Percentiles rank a stretch among this genome's conserved stretches.
These are phyloP conservation scores for Cenchrus americanus DNA, from an alignment of 176 grass and related monocot genomes.

Conservation along the genomic window DNA sequence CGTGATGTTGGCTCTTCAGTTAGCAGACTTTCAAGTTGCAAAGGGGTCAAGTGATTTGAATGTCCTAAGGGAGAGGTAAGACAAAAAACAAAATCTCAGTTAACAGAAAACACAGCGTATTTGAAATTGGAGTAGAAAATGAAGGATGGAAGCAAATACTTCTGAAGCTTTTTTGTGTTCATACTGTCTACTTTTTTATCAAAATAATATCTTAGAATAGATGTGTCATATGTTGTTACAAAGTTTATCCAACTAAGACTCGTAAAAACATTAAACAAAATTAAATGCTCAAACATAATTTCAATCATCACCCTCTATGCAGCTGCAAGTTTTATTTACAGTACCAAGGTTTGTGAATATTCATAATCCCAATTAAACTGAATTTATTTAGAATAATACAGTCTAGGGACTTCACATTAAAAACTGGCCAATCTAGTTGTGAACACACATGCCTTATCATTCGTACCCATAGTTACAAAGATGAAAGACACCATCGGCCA, in stretches of 20 bases:
- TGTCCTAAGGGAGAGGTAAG: slow-evolving; percentile 49
- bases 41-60: slow-evolving; percentile 82
- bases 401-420: slow-evolving; percentile 15
- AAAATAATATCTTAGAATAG: not conserved
- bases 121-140: slow-evolving; percentile 32
- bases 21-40: slow-evolving; percentile 86
- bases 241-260: not conserved
- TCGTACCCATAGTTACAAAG: not conserved
- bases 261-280: slow-evolving; percentile 2
- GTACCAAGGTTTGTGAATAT: slow-evolving; percentile 25
- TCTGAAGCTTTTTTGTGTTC: not conserved
- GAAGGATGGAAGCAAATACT: not conserved
- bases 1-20: slow-evolving; percentile 72
- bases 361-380: not conserved
- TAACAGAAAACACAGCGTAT: slow-evolving; percentile 29
- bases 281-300: slow-evolving; percentile 7
- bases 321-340: slow-evolving; percentile 3
- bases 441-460: slow-evolving; percentile 4
- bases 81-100: slow-evolving; percentile 17
- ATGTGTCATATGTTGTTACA: not conserved
- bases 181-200: not conserved
- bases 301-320: not conserved
- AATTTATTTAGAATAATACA: slow-evolving; percentile 22
- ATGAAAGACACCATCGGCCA: not conserved
- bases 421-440: slow-evolving; percentile 18